These are phyloP conservation scores for Tricholoma bakamatsutake DNA, from an alignment of 768 basidiomycete genomes.

Conservation along the genomic window DNA sequence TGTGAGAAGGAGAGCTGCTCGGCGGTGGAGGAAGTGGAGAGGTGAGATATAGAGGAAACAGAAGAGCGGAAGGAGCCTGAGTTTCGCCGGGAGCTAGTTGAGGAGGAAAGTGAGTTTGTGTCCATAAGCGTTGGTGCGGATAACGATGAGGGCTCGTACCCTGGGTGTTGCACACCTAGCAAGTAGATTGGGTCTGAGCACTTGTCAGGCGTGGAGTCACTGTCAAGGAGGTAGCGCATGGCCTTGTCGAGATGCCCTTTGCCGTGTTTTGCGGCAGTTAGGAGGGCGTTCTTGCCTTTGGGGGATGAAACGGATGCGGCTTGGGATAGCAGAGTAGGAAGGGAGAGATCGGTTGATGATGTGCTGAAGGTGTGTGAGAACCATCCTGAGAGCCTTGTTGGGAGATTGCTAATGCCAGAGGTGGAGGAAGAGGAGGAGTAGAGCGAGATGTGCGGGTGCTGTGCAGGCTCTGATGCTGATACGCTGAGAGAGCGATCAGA, in stretches of 20 bases:
- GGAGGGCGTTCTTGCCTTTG: slow-evolving; percentile 33
- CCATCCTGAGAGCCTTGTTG: slow-evolving; percentile 76
- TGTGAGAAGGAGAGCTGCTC: slow-evolving; percentile 15
- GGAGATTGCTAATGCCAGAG: slow-evolving; percentile 59
- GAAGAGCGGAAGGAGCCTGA: slow-evolving; percentile 39
- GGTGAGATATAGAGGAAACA: slow-evolving; percentile 18
- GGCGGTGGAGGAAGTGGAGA: slow-evolving; percentile 25
- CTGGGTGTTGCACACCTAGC: slow-evolving; percentile 75
- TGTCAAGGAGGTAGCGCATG: slow-evolving; percentile 86
- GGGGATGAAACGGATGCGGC: slow-evolving; percentile 14
- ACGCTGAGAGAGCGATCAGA: slow-evolving; percentile 49
- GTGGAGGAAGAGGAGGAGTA: slow-evolving; percentile 45
- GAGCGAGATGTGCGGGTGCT: slow-evolving; percentile 23
- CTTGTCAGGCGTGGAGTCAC: slow-evolving; percentile 80
- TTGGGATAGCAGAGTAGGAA: slow-evolving; percentile 49
- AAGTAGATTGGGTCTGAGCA: slow-evolving; percentile 86
- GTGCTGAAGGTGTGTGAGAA: slow-evolving; percentile 71
- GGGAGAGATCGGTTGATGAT: slow-evolving; percentile 66
- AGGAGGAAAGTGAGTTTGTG: slow-evolving; percentile 6
- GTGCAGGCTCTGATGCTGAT: slow-evolving; percentile 26
- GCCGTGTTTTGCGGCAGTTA: slow-evolving; percentile 67
- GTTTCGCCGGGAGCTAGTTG: slow-evolving; percentile 17
- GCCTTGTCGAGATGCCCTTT: slow-evolving; percentile 78
- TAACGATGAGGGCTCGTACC: slow-evolving; percentile 47
- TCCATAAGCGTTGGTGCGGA: background rate